A percentile compares a stretch with the other conserved stretches of the same genome.
Conservation (phyloP, 495 filamentous ascomycete species). For the Aspergillus baeticus region DNA sequence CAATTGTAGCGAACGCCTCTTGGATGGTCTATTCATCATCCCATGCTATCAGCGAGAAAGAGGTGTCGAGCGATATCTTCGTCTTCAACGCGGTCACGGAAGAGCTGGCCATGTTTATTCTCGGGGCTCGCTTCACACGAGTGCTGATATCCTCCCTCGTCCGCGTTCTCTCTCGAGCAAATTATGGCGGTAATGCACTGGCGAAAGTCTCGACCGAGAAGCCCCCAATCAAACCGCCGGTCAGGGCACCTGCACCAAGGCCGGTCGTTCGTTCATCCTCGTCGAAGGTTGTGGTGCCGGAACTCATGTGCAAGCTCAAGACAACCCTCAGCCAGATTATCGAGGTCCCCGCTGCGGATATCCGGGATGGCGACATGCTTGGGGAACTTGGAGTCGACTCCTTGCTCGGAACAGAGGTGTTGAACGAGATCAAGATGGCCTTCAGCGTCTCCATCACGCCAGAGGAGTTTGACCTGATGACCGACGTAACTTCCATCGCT, state of each 20-base stretch:
- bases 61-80: background rate
- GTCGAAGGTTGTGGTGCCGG: background rate
- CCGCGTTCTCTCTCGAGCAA: background rate
- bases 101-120: background rate
- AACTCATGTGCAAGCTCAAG: background rate
- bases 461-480: background rate
- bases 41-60: background rate
- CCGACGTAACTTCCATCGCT: background rate
- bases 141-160: background rate
- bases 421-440: background rate
- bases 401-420: background rate
- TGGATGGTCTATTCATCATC: background rate
- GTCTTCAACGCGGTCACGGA: background rate
- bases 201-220: background rate
- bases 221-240: background rate
- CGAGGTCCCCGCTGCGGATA: background rate
- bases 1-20: background rate
- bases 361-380: background rate
- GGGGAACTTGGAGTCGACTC: slow-evolving; percentile 1
- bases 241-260: background rate
- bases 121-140: background rate
- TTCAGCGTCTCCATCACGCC: background rate
- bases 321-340: background rate
- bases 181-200: background rate
- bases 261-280: background rate